These are phyloP conservation scores for Mucor indicus DNA, from an alignment of 371 early-diverging fungal species.

Conservation along the genomic window DNA sequence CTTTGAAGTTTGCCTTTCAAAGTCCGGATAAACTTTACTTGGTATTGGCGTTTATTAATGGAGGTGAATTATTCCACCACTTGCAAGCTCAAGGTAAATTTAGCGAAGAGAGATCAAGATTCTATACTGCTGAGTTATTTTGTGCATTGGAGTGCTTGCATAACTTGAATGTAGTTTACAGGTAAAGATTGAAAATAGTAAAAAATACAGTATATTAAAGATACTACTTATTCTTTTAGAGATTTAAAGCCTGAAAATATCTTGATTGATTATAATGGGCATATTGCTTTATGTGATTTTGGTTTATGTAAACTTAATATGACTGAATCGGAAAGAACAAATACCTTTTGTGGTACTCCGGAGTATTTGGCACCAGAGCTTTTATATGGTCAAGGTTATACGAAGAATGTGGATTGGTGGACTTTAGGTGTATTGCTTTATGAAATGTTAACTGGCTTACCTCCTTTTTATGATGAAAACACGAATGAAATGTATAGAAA, in stretches of 20 bases:
- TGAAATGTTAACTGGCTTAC: conserved; percentile 94
- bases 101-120: conserved; percentile 61
- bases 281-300: conserved; percentile 97
- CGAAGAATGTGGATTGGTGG: conserved; percentile 98
- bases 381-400: conserved; percentile 89
- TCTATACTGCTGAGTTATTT: conserved; percentile 75
- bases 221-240: conserved; percentile 22
- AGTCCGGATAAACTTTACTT: conserved; percentile 85
- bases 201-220: too few relatives aligned
- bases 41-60: conserved; percentile 90
- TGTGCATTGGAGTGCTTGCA: conserved; percentile 88
- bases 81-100: conserved; percentile 79
- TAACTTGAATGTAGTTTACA: conserved; percentile 83
- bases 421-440: conserved; percentile 94
- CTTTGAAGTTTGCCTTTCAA: conserved; percentile 87
- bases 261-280: conserved; percentile 92
- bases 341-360: conserved; percentile 99
- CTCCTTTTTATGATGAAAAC: conserved; percentile 96
- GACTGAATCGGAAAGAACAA: conserved; percentile 90
- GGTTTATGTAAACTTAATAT: conserved; percentile 96
- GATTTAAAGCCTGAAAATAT: conserved; percentile 98
- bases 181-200: conserved; percentile 29
- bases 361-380: conserved; percentile 99
- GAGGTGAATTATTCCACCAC: conserved; percentile 94
- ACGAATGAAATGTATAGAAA: conserved; percentile 94